Conservation (phyloP, 805 yeast genomes). For the Cyberlindnera misumaiensis region DNA sequence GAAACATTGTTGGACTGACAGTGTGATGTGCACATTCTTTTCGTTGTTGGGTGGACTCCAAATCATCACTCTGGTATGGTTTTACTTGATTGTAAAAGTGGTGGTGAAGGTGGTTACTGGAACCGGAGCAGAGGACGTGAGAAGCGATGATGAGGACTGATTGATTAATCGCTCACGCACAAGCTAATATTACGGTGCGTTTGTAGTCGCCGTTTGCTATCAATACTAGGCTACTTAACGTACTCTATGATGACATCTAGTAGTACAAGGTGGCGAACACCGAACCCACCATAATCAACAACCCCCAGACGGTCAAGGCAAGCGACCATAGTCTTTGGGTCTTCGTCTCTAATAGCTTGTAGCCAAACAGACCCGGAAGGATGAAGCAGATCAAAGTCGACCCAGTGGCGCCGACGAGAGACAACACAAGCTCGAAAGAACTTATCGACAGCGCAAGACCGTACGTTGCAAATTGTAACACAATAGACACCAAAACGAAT, state of each 20-base stretch:
- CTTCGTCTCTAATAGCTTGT: constrained; percentile 30
- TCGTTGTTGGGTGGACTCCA: constrained; percentile 60
- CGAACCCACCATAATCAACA: constrained; percentile 64
- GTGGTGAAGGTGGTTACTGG: constrained; percentile 67
- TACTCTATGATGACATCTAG: no score
- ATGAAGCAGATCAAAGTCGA: constrained; percentile 75
- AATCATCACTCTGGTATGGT: constrained; percentile 61
- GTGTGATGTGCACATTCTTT: constrained; percentile 39
- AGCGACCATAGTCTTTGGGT: constrained; percentile 43
- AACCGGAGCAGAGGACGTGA: constrained; percentile 73
- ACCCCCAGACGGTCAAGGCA: constrained; percentile 59
- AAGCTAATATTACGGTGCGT: no score
- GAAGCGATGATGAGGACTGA: constrained; percentile 65
- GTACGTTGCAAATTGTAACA: constrained; percentile 43
- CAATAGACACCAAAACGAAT: constrained; percentile 43
- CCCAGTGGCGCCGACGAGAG: constrained; percentile 79
- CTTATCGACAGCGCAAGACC: constrained; percentile 49
- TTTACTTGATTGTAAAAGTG: constrained; percentile 64
- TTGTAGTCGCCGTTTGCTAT: no score
- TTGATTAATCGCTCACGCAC: no score
- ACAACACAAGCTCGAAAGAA: constrained; percentile 62
- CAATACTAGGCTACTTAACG: no score
- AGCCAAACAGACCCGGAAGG: constrained; percentile 74
- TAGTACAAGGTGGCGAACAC: constrained; percentile 31
- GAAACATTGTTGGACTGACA: constrained; percentile 45